Conservation (phyloP, 257 asterid species). For the Solanum arcanum region DNA sequence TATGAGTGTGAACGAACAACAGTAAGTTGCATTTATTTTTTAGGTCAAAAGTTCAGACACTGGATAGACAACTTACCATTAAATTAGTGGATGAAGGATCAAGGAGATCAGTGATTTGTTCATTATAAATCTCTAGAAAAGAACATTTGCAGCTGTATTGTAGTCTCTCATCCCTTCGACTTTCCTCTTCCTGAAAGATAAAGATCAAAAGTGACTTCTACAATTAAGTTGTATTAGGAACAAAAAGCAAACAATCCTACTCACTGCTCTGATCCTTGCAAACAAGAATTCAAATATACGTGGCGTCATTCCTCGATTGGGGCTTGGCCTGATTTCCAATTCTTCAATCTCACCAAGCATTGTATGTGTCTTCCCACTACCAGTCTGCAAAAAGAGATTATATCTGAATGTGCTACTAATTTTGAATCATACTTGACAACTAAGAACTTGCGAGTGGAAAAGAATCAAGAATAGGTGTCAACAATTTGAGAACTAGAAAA, state of each 20-base stretch:
- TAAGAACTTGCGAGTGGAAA: not conserved
- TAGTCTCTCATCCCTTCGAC: constrained; percentile 68
- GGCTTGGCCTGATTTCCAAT: constrained; percentile 64
- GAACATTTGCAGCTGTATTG: constrained; percentile 87
- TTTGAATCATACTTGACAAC: not conserved
- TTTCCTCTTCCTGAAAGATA: constrained; percentile 71
- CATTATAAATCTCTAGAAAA: constrained; percentile 89
- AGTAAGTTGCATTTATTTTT: not conserved
- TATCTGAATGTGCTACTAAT: not conserved
- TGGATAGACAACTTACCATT: constrained; percentile 41
- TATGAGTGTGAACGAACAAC: constrained; percentile 3
- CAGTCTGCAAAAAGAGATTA: constrained; percentile 49
- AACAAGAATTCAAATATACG: constrained; percentile 93
- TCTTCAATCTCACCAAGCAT: constrained; percentile 94
- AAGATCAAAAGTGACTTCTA: not conserved
- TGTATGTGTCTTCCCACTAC: constrained; percentile 95
- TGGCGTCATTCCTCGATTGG: constrained; percentile 93
- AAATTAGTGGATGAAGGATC: constrained; percentile 93
- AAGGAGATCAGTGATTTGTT: constrained; percentile 89
- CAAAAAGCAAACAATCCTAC: not conserved
- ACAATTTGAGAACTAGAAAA: not conserved
- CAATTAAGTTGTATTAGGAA: constrained; percentile 1
- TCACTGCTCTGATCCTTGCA: constrained; percentile 94
- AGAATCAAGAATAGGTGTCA: not conserved
- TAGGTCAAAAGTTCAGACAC: not conserved